phyloP scores from a whole-genome alignment of 257 asterid genomes.

The Fraxinus cuspidata region DNA sequence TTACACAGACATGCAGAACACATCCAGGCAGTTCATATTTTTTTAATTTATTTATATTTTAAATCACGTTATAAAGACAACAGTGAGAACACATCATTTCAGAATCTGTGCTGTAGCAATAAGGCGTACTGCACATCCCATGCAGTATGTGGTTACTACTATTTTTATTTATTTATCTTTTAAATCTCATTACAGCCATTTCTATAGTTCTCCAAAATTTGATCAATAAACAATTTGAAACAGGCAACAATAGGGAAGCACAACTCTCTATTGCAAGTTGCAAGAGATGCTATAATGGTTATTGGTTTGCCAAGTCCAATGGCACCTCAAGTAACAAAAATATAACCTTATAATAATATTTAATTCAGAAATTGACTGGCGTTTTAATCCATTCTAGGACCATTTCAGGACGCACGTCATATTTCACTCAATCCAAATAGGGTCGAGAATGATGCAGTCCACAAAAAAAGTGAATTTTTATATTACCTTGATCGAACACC shows the following conservation, averaged over 20 bases:
- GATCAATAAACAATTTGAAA: not conserved
- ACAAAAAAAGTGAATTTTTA: constrained; percentile 1
- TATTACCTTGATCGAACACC: constrained; percentile 89
- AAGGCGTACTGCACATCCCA: not conserved
- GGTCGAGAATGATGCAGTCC: not conserved
- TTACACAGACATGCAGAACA: not conserved
- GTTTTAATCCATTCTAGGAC: not conserved
- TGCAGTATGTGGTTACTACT: not conserved
- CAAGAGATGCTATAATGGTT: not conserved
- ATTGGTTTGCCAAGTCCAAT: not conserved
- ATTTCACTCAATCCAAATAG: not conserved
- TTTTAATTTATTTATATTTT: not conserved
- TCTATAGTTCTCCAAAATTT: not conserved
- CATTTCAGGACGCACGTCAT: not conserved
- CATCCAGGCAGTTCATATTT: constrained; percentile 27
- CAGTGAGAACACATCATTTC: not conserved
- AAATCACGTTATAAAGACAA: not conserved
- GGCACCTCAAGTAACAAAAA: not conserved
- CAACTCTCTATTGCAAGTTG: not conserved
- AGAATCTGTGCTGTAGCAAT: not conserved
- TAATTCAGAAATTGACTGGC: not conserved
- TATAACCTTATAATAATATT: not conserved
- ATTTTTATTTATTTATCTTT: not conserved
- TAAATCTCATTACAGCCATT: not conserved
- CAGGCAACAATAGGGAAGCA: not conserved